Evolutionary conservation across 331 rosid genomes (phyloP).

Genomic region (Quercus lobata): DNA sequence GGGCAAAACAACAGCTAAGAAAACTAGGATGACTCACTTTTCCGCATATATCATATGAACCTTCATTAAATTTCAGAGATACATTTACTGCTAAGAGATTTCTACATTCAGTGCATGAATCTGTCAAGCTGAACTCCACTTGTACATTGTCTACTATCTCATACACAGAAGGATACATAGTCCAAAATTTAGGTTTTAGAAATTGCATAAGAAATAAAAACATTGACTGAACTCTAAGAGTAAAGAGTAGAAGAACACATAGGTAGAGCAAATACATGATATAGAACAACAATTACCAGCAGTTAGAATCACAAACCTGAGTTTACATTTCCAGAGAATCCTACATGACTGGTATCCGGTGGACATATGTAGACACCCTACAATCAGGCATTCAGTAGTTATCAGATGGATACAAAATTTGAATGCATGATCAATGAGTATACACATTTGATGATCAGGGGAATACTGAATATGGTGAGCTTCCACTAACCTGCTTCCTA

Average conservation of each 20-base stretch:
- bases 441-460: neutral
- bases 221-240: neutral
- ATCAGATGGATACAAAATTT: neutral
- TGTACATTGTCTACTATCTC: neutral
- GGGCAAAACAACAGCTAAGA: too few species aligned
- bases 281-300: neutral
- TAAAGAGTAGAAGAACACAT: neutral
- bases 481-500: conserved; percentile 59
- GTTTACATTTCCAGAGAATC: conserved; percentile 45
- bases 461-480: neutral
- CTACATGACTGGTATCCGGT: conserved; percentile 41
- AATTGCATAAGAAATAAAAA: neutral
- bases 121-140: neutral
- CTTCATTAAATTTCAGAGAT: too few species aligned
- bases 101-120: neutral
- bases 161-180: neutral
- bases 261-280: neutral
- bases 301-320: conserved; percentile 53
- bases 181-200: neutral
- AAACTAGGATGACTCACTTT: too few species aligned
- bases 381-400: conserved; percentile 12
- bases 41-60: too few species aligned
- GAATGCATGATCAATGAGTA: conserved; percentile 4
- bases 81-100: neutral
- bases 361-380: conserved; percentile 43